Base-by-base conservation (phyloP, 176 grass and related monocot species). In the Carex cristatella region DNA sequence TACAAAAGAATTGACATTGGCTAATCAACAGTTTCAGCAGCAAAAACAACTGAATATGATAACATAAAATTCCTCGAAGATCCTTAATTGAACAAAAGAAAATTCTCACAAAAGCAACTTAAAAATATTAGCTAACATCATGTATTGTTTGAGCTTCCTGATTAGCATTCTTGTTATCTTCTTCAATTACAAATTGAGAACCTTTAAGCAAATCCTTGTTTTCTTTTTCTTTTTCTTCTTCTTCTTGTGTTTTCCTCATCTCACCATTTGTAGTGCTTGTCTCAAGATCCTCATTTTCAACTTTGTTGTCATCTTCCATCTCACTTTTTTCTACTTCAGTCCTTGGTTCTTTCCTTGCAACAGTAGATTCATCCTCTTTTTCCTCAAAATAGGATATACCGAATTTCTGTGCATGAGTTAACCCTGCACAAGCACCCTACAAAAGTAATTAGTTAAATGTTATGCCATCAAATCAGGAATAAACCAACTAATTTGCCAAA, bases 371-470 rank as follows among this genome's bases (percentile, higher is more conserved):
- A 83, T 80, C 88, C 19, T 84, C 86, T 59, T 89, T 83, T 63
- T 89, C 88, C 1, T 86, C 85, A 30, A 65, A 83, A 77, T 92
- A 98, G 2, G 86, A 89, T 85, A 93, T 90, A 37, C 93, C 93
- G 83, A 90, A 91, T 83, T 88, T 98, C 87, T 95, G 95, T 57
- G 82, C 91, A 83, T 98, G 89, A 87, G 83, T 92, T 80, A 98
- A 89, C 61, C 95, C 93, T 72, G 60, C 87, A 90, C 93, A 98
- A 5, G 86, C 87, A 71, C 95, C 93, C 95, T 98, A 84, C 35
- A 65, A 85, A 81, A 92, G 66, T 78, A 30, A 81, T 57, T 56
- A 75, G 7, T 66, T 42, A 69, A 67, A 68, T 6, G 33, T 54
- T 54, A 49, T 31, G 6, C 57, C 6, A 6, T 78, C 51, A 56